Percentiles rank a stretch among this genome's conserved stretches.
Conservation (phyloP, 352 stramenopile genomes). For the Phytophthora sp. region DNA sequence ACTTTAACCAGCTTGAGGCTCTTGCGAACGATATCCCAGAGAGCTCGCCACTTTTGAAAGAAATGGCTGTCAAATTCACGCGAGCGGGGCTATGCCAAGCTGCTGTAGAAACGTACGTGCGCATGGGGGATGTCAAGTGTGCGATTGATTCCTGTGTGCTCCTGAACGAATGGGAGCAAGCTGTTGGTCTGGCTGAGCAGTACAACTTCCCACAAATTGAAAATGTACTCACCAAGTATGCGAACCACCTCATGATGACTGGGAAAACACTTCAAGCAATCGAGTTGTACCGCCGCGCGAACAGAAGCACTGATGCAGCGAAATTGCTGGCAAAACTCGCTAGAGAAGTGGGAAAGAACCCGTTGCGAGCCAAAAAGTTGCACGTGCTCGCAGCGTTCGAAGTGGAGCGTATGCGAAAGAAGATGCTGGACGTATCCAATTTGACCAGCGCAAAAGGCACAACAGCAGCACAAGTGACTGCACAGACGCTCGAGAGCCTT, state of each 20-base stretch:
- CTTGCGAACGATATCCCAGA: constrained; percentile 88
- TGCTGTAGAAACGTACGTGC: constrained; percentile 88
- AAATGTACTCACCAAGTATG: constrained; percentile 92
- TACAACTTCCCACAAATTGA: constrained; percentile 95
- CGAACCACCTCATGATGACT: constrained; percentile 82
- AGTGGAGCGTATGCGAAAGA: constrained; percentile 92
- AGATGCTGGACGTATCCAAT: constrained; percentile 84
- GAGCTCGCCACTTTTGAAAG: constrained; percentile 73
- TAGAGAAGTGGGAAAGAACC: constrained; percentile 82
- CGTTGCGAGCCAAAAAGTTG: constrained; percentile 93
- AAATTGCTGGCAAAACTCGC: constrained; percentile 91
- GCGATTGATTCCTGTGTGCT: constrained; percentile 94
- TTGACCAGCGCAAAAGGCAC: constrained; percentile 64
- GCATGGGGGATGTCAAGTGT: constrained; percentile 90
- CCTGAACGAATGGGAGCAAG: constrained; percentile 93
- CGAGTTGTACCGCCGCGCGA: constrained; percentile 92
- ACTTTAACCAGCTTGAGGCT: constrained; percentile 89
- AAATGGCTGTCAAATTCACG: constrained; percentile 91
- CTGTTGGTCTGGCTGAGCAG: constrained; percentile 90
- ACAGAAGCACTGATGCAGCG: constrained; percentile 92
- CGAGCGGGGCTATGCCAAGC: constrained; percentile 81
- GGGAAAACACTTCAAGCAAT: constrained; percentile 91
- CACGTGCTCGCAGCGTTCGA: constrained; percentile 94
- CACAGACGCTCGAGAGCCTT: constrained; percentile 91
- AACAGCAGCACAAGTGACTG: constrained; percentile 82